These are phyloP conservation scores for Gyrodon lividus DNA, from an alignment of 768 basidiomycete species.

Conservation along the genomic window DNA sequence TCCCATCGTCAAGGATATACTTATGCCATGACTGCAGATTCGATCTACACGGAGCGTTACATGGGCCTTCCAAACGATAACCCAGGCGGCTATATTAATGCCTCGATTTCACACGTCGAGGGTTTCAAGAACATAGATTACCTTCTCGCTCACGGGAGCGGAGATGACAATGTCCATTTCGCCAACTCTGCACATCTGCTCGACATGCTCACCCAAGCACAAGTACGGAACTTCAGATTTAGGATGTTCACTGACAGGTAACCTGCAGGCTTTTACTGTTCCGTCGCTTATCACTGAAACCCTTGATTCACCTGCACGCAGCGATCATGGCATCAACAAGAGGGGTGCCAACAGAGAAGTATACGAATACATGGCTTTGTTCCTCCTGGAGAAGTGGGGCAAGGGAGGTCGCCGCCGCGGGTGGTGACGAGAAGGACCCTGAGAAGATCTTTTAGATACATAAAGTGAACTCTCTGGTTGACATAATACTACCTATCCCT, in stretches of 20 bases:
- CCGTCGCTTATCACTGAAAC: conserved; percentile 8
- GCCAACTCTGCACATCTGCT: conserved; percentile 88
- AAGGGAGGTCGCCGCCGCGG: conserved; percentile 68
- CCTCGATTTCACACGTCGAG: conserved; percentile 84
- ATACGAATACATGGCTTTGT: conserved; percentile 81
- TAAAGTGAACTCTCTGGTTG: too few species aligned
- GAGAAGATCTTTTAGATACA: neutral
- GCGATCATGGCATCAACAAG: conserved; percentile 75
- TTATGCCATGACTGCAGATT: conserved; percentile 50
- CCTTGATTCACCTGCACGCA: conserved; percentile 28
- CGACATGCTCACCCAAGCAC: conserved; percentile 84
- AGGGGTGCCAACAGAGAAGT: conserved; percentile 83
- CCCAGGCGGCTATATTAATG: conserved; percentile 83
- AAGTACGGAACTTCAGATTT: conserved; percentile 77
- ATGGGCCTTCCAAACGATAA: conserved; percentile 85
- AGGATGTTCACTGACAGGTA: conserved; percentile 97
- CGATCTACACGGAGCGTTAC: conserved; percentile 97
- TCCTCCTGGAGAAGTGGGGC: conserved; percentile 92
- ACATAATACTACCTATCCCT: too few species aligned
- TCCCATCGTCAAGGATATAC: neutral
- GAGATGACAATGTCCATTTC: conserved; percentile 96
- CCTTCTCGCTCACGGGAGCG: conserved; percentile 88
- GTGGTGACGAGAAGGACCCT: conserved; percentile 39
- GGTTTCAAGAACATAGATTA: conserved; percentile 82
- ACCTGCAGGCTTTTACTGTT: conserved; percentile 19